These are phyloP conservation scores for Exutisphaerella laricina DNA, from an alignment of 2,329 filamentous ascomycete species.

Conservation along the genomic window DNA sequence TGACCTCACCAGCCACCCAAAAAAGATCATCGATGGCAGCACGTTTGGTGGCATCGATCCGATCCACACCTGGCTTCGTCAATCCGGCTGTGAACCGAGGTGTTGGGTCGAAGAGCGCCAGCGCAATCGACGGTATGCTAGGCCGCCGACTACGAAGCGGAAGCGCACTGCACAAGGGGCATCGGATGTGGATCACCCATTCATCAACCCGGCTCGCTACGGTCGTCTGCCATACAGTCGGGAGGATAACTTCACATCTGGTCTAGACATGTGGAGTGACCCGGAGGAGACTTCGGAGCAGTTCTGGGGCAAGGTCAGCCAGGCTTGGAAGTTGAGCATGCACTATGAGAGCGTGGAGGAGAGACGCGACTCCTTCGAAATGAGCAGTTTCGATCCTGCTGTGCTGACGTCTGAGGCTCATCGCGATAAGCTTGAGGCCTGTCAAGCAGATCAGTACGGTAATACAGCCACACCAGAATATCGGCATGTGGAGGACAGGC, in stretches of 20 bases:
- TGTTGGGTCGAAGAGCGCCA: background rate
- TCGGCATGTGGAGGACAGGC: background rate
- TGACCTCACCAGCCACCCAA: no score
- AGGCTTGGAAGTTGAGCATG: constrained; percentile 1
- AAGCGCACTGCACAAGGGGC: background rate
- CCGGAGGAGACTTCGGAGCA: constrained; percentile 2
- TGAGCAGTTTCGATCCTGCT: background rate
- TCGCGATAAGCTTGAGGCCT: background rate
- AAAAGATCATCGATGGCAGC: constrained; percentile 2
- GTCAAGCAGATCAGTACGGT: background rate
- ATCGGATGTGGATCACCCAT: background rate
- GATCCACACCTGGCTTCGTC: background rate
- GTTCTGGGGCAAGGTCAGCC: constrained; percentile 8
- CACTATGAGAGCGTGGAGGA: constrained; percentile 7
- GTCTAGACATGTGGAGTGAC: background rate
- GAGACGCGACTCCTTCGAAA: constrained; percentile 2
- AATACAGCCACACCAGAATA: no score
- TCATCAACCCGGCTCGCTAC: constrained; percentile 1
- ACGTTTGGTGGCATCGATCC: constrained; percentile 3
- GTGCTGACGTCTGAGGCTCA: background rate
- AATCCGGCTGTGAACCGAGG: background rate
- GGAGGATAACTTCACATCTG: constrained; percentile 3
- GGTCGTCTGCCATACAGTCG: constrained; percentile 5
- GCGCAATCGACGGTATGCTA: background rate
- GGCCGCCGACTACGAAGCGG: background rate